Base-by-base conservation (phyloP, 208 protist genomes). In the Trypanosoma congolense region DNA sequence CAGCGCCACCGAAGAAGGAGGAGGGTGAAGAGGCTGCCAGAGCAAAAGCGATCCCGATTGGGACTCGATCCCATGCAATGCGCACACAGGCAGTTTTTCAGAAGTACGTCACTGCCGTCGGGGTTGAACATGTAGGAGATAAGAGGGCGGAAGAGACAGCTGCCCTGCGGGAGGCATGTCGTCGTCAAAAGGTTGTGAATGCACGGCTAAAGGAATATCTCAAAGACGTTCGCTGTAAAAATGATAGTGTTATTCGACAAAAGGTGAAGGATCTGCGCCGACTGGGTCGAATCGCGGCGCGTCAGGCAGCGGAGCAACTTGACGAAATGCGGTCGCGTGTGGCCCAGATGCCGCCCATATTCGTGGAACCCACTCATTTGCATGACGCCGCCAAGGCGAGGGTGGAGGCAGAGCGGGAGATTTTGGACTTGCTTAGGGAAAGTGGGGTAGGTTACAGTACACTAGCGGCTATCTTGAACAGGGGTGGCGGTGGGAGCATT, bases 61-160 rank as follows among this genome's bases (percentile, higher is more conserved):
- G 87, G 33, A 94, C 87, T 16, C 77, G 79, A 2, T 76, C 81
- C 1, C 83, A 94, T 53, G 83, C 87, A 9, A 66, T 92, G 24
- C 80, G 83, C 42, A 87, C 83, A 1, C 62, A 88, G 58, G 69
- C 75, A 9, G 73, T 91, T 24, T 90, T 84, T 68, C 57, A 45
- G 2, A 63, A 73, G 44, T 86, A 90, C 61, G 59, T 89, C 18
- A 41, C 71, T 43, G 47, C 60, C 8, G 48, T 64, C 2, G 54
- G 60, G 41, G 65, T 72, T 16, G 60, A 61, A 33, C 65, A 24
- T 24, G 46, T 68, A 31, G 68, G n/a, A 2, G 75, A 72, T n/a
- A 16, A 25, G 33, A 25, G n/a, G 30, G 48, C 30, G 10, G 48
- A 70, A 22, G 72, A 75, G 28, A 53, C 55, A 41, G 54, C 29